Evolutionary conservation across 805 yeast genomes (phyloP).

Genomic region (Hyphopichia homilentoma): DNA sequence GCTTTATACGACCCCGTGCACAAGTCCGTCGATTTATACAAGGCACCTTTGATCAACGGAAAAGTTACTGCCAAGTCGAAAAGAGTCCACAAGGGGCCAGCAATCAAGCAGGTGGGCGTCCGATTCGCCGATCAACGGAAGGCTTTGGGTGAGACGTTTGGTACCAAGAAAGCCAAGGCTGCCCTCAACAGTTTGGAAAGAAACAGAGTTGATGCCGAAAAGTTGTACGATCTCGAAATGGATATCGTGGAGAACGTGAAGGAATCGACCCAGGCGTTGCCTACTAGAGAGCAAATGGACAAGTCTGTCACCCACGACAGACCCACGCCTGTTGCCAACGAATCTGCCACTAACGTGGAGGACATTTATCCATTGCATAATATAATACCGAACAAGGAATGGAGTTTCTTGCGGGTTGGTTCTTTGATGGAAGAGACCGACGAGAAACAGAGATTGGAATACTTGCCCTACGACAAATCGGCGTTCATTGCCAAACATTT

Average conservation of each 20-base stretch:
- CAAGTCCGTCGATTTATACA: slow-evolving; percentile 60
- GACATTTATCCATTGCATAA: slow-evolving; percentile 74
- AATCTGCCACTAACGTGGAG: slow-evolving; percentile 76
- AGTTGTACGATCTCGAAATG: slow-evolving; percentile 66
- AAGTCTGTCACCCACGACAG: slow-evolving; percentile 60
- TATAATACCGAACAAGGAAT: slow-evolving; percentile 68
- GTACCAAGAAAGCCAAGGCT: slow-evolving; percentile 93
- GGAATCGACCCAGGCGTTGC: slow-evolving; percentile 66
- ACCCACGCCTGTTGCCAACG: slow-evolving; percentile 77
- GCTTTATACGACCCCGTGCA: slow-evolving; percentile 75
- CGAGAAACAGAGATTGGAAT: slow-evolving; percentile 46
- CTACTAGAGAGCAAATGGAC: slow-evolving; percentile 62
- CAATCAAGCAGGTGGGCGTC: slow-evolving; percentile 53
- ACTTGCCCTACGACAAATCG: slow-evolving; percentile 62
- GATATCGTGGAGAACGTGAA: slow-evolving; percentile 82
- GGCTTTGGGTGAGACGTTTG: slow-evolving; percentile 91
- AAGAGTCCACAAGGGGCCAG: slow-evolving; percentile 57
- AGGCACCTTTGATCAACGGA: slow-evolving; percentile 58
- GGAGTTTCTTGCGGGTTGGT: slow-evolving; percentile 59
- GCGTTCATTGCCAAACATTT: slow-evolving; percentile 50
- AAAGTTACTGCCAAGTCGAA: slow-evolving; percentile 60
- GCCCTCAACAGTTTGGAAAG: slow-evolving; percentile 78
- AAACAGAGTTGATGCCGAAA: slow-evolving; percentile 83
- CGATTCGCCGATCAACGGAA: slow-evolving; percentile 62
- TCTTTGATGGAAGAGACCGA: slow-evolving; percentile 53